Percentiles rank a stretch among this genome's conserved stretches.
These are phyloP conservation scores for Penicillium verhagenii DNA, from an alignment of 495 filamentous ascomycete genomes.

Conservation along the genomic window DNA sequence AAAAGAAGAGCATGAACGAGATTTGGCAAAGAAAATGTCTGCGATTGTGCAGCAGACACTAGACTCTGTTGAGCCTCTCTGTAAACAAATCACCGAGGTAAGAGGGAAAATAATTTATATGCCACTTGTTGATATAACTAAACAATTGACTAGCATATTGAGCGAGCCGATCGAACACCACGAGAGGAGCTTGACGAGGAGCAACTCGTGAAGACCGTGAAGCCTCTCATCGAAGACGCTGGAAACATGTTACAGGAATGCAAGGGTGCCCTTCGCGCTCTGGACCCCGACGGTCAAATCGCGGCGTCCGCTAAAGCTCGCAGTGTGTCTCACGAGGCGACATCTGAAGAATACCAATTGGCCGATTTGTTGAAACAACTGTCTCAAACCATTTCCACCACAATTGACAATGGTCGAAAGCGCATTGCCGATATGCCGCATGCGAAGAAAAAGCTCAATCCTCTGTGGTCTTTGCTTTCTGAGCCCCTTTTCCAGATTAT, in stretches of 20 bases:
- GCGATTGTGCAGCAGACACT: conserved; percentile 69
- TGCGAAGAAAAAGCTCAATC: neutral
- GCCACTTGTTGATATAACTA: neutral
- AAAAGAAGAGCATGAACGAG: conserved; percentile 52
- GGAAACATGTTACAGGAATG: conserved; percentile 74
- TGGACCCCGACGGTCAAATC: conserved; percentile 81
- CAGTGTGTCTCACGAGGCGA: conserved; percentile 57
- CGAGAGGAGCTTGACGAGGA: conserved; percentile 86
- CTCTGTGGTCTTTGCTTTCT: neutral
- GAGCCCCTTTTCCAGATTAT: neutral
- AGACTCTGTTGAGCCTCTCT: conserved; percentile 74
- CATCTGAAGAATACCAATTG: neutral
- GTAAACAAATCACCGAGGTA: conserved; percentile 78
- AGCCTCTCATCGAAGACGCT: conserved; percentile 52
- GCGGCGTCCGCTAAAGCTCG: conserved; percentile 76
- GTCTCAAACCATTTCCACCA: neutral
- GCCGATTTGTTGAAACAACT: neutral
- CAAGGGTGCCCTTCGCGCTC: conserved; percentile 77
- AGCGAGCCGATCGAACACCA: conserved; percentile 69
- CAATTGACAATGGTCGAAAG: neutral
- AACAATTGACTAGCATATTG: conserved; percentile 55
- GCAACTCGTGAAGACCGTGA: conserved; percentile 72
- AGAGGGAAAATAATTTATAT: conserved; percentile 30
- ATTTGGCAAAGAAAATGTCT: conserved; percentile 71
- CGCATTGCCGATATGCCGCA: neutral